Base-by-base conservation (phyloP, 257 asterid genomes). In the Cinchona pubescens region DNA sequence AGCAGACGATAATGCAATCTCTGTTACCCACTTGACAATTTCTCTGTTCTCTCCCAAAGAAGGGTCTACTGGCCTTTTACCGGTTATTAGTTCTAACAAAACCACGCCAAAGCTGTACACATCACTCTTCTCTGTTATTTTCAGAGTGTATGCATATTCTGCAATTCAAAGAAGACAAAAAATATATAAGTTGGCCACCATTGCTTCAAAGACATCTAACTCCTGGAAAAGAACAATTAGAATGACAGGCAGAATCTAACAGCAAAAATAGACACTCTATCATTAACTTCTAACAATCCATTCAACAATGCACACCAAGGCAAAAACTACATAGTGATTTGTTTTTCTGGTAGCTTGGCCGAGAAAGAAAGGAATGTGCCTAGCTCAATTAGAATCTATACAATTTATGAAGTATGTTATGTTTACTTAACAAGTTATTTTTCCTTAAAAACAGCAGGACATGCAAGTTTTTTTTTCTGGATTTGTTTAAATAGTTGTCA, bases 61-160 rank as follows among this genome's bases (percentile, higher is more conserved):
- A 18, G 82, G 75, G 34, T 87, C 90, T 38, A 83, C 83, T 5
- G 94, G 94, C 83, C 87, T 79, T 82, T 79, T 90, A 59, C 97
- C 92, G 0, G 85, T 87, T 46, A 92, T 76, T 32, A 92, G 75
- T 74, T 90, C 97, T 79, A 92, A 63, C 69, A 90, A 78, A 76
- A 91, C 87, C 27, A 91, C 86, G 3, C 97, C 97, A 30, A 88
- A 91, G 86, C 97, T 91, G 67, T 92, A 92, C 12, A 92, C 92
- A 32, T 92, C 97, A 32, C 97, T 90, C 90, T 92, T 92, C 84
- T 90, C 94, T 0, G 88, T 88, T 12, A 92, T 88, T 76, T 86
- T 90, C 88, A 87, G 58, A 0, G 94, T 92, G 76, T 92, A 90
- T 1, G 87, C 92, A 79, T 92, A 92, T 74, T 92, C 97, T 91